phyloP scores from a whole-genome alignment of 1,284 basidiomycete species.

The Trametes sp. region DNA sequence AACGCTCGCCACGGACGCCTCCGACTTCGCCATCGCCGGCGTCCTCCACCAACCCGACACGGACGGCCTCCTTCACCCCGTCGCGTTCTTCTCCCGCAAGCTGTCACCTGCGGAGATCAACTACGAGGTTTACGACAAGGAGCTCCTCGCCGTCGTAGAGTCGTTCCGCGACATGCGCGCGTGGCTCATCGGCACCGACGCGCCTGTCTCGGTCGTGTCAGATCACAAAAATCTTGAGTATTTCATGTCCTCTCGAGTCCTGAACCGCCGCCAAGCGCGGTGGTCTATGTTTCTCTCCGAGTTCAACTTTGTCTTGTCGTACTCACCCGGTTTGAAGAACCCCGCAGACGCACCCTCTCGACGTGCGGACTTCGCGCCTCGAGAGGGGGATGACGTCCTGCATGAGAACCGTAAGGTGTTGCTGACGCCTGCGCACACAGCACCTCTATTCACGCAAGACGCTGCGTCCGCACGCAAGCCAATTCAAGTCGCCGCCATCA shows the following conservation, averaged over 20 bases:
- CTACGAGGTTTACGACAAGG: constrained; percentile 48
- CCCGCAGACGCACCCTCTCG: constrained; percentile 47
- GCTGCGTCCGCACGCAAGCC: constrained; percentile 9
- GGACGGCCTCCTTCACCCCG: constrained; percentile 39
- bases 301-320: constrained; percentile 48
- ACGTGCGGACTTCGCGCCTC: constrained; percentile 43
- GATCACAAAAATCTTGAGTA: constrained; percentile 50
- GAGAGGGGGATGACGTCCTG: constrained; percentile 41
- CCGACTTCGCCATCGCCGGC: constrained; percentile 35
- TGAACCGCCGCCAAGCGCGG: constrained; percentile 49
- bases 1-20: constrained; percentile 38
- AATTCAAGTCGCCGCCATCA: constrained; percentile 33
- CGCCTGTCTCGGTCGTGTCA: constrained; percentile 37
- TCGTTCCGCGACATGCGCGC: constrained; percentile 42
- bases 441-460: constrained; percentile 21
- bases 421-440: constrained; percentile 37
- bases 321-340: constrained; percentile 38
- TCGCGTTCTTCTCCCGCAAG: constrained; percentile 43
- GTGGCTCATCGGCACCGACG: constrained; percentile 40
- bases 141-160: constrained; percentile 47
- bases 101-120: constrained; percentile 44
- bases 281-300: constrained; percentile 50
- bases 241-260: constrained; percentile 41
- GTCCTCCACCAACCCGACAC: constrained; percentile 42
- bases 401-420: constrained; percentile 15